Conservation (phyloP, 352 stramenopile species). For the Lagenidium giganteum region DNA sequence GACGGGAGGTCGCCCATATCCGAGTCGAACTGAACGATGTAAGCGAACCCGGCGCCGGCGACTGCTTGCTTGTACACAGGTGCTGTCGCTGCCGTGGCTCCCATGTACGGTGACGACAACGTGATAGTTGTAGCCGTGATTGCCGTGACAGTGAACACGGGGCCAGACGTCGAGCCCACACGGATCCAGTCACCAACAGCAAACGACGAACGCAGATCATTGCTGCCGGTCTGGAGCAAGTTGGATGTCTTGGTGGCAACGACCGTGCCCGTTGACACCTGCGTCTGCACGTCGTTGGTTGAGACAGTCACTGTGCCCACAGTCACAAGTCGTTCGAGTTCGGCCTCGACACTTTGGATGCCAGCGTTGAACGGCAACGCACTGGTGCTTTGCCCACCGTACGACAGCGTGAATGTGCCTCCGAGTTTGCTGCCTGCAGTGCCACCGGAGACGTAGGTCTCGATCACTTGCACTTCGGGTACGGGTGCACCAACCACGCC, state of each 20-base stretch:
- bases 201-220: conserved; percentile 54
- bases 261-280: conserved; percentile 40
- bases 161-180: conserved; percentile 60
- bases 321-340: conserved; percentile 62
- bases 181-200: conserved; percentile 88
- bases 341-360: conserved; percentile 57
- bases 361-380: conserved; percentile 50
- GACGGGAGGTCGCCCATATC: conserved; percentile 51
- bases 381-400: conserved; percentile 48
- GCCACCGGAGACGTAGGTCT: conserved; percentile 43
- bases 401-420: conserved; percentile 66
- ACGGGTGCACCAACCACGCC: conserved; percentile 37
- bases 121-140: conserved; percentile 58
- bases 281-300: conserved; percentile 76
- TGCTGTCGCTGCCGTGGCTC: conserved; percentile 27
- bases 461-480: conserved; percentile 89
- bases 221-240: conserved; percentile 33
- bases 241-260: conserved; percentile 64
- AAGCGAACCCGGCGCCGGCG: conserved; percentile 36
- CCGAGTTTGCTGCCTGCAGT: conserved; percentile 22
- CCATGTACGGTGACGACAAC: conserved; percentile 81
- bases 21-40: conserved; percentile 49
- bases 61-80: conserved; percentile 78
- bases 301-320: conserved; percentile 82
- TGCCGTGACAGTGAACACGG: conserved; percentile 76